Percentiles rank a stretch among this genome's conserved stretches.
Evolutionary conservation across 345 rosid species (phyloP).

Genomic region (Hibiscus syriacus): DNA sequence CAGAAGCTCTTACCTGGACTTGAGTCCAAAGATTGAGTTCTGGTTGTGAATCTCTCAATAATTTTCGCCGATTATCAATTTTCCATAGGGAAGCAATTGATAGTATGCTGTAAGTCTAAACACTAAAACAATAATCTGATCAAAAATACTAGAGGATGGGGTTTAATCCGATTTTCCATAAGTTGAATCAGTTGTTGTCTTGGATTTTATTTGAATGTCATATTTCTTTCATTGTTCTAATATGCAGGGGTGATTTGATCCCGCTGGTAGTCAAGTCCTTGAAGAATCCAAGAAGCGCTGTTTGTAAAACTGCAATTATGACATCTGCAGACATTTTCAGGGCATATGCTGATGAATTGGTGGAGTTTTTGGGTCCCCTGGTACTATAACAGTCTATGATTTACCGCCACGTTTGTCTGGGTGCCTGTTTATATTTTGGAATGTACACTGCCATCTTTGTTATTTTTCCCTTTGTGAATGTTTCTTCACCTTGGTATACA

Average conservation of each 20-base stretch:
- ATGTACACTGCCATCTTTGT: not conserved
- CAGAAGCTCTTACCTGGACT: too few relatives aligned
- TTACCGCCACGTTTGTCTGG: not conserved
- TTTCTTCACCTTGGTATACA: not conserved
- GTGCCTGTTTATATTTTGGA: conserved; percentile 1
- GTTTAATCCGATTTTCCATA: not conserved
- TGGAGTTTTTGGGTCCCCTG: conserved; percentile 72
- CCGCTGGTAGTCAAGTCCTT: conserved; percentile 36
- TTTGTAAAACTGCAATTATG: conserved; percentile 94
- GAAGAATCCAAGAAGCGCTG: conserved; percentile 96
- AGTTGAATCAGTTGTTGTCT: too few relatives aligned
- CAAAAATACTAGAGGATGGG: not conserved
- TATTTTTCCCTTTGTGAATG: not conserved
- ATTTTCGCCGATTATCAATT: too few relatives aligned
- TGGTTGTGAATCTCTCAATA: too few relatives aligned
- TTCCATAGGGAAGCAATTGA: too few relatives aligned
- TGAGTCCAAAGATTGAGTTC: too few relatives aligned
- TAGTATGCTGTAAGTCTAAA: too few relatives aligned
- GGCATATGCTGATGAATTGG: conserved; percentile 54
- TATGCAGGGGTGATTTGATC: conserved; percentile 41
- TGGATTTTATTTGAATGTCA: not conserved
- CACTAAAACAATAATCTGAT: conserved; percentile 5
- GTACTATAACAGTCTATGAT: conserved; percentile 26
- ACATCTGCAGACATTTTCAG: conserved; percentile 73
- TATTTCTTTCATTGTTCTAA: conserved; percentile 13